A percentile compares a stretch with the other conserved stretches of the same genome.
Conservation (phyloP, 257 asterid genomes). For the Lycium barbarum region DNA sequence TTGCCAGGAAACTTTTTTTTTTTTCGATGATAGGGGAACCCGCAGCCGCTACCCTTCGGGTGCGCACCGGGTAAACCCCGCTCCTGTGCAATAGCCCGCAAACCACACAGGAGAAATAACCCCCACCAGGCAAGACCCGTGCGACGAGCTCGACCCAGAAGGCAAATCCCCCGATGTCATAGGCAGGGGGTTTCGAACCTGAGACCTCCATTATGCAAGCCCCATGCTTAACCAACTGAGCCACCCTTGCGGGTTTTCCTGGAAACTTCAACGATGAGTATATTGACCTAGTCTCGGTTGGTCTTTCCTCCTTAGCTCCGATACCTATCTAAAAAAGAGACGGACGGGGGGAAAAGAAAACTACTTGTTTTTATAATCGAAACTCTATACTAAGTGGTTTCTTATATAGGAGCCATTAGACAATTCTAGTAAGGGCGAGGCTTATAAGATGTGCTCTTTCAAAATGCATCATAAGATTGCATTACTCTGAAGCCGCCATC, state of each 20-base stretch:
- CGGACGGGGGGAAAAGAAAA: background rate
- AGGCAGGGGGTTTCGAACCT: too few species aligned
- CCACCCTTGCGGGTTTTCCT: background rate
- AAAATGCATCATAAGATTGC: slow-evolving; percentile 2
- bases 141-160: too few species aligned
- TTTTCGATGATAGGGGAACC: too few species aligned
- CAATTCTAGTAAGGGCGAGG: background rate
- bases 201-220: too few species aligned
- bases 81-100: too few species aligned
- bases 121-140: too few species aligned
- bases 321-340: background rate
- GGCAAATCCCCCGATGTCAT: too few species aligned
- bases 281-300: background rate
- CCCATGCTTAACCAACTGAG: too few species aligned
- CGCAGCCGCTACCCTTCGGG: too few species aligned
- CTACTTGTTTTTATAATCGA: background rate
- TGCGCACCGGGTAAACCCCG: too few species aligned
- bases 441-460: background rate
- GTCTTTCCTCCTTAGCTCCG: background rate
- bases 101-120: too few species aligned
- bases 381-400: background rate
- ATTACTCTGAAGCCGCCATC: background rate
- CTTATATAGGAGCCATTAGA: background rate
- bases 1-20: background rate
- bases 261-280: background rate